Evolutionary conservation across 345 rosid genomes (phyloP).

Genomic region (Salix exigua): DNA sequence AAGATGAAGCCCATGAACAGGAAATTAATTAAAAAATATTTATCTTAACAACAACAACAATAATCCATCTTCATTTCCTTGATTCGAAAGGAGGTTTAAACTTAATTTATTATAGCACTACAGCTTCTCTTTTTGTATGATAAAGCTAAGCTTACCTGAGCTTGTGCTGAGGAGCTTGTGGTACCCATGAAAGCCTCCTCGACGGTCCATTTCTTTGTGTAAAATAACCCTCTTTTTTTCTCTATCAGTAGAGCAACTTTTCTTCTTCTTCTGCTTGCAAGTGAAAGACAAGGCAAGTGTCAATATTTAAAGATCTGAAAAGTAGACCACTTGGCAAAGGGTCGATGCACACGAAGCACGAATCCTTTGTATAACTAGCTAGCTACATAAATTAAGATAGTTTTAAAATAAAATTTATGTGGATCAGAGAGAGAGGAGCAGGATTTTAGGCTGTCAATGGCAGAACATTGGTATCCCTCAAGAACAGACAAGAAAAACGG

Average conservation of each 20-base stretch:
- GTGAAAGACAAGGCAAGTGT: constrained; percentile 29
- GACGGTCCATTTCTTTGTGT: constrained; percentile 40
- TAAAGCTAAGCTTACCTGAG: constrained; percentile 24
- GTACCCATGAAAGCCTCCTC: constrained; percentile 68
- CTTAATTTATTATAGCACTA: background rate
- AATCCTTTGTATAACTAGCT: background rate
- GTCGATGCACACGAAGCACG: constrained; percentile 53
- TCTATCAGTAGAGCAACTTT: background rate
- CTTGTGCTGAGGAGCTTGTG: constrained; percentile 45
- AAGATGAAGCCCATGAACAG: background rate
- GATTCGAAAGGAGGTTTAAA: background rate
- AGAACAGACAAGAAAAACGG: background rate
- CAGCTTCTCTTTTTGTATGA: background rate
- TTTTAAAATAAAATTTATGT: background rate
- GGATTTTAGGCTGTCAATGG: background rate
- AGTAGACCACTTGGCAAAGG: constrained; percentile 18
- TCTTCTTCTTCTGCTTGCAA: background rate
- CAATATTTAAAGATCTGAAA: constrained; percentile 11
- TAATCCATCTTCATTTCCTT: no score
- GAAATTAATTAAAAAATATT: background rate
- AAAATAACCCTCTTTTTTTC: background rate
- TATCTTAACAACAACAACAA: background rate
- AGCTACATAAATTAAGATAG: no score
- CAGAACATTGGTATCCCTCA: background rate
- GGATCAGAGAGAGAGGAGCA: background rate